Percentiles rank a stretch among this genome's conserved stretches.
Conservation (phyloP, 768 basidiomycete species). For the Naganishia friedmannii region DNA sequence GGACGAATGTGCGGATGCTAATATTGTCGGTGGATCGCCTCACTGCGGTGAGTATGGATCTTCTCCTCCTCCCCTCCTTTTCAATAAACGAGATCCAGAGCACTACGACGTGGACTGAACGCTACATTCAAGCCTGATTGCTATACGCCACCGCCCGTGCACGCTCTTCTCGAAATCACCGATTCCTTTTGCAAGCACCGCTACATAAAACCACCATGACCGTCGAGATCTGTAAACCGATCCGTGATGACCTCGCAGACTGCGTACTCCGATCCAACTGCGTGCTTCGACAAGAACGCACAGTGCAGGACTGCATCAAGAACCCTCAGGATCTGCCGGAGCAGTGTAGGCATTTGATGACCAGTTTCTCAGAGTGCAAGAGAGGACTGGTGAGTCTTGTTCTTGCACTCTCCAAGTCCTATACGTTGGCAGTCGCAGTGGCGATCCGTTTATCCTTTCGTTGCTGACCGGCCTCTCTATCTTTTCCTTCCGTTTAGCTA, state of each 20-base stretch:
- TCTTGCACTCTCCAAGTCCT: not conserved
- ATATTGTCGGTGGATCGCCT: too few species aligned
- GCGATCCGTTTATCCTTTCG: not conserved
- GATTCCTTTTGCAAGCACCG: not conserved
- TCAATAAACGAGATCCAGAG: too few species aligned
- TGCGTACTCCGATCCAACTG: slow-evolving; percentile 43
- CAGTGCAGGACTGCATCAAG: slow-evolving; percentile 46
- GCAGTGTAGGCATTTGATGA: slow-evolving; percentile 49
- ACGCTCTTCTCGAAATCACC: not conserved
- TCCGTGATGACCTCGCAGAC: slow-evolving; percentile 40
- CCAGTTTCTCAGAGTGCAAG: slow-evolving; percentile 48
- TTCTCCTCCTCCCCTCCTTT: too few species aligned
- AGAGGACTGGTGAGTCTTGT: slow-evolving; percentile 48
- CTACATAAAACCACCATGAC: slow-evolving; percentile 23
- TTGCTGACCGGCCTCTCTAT: not conserved
- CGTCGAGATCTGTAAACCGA: slow-evolving; percentile 37
- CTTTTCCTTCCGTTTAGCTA: slow-evolving; percentile 33
- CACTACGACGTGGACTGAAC: too few species aligned
- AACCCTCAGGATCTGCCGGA: slow-evolving; percentile 42
- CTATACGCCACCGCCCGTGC: not conserved
- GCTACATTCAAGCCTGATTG: not conserved
- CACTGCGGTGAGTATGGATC: too few species aligned
- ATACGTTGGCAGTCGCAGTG: not conserved
- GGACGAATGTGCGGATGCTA: too few species aligned
- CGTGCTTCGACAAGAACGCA: slow-evolving; percentile 45